Base-by-base conservation (phyloP, 768 basidiomycete species). In the Naematelia encephala region DNA sequence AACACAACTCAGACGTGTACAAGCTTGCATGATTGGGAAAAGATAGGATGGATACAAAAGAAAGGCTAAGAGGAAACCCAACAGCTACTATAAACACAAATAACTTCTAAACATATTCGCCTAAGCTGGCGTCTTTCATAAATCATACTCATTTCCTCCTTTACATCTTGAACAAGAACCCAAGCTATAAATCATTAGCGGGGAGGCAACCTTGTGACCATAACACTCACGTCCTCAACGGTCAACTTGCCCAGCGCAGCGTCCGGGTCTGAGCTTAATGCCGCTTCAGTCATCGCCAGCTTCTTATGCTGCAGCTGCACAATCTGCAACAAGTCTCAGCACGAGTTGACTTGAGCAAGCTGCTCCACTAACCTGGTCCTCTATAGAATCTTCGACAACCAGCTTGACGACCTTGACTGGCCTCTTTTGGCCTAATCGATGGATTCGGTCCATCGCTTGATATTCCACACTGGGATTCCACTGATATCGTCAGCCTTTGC, bases 231-330 rank as follows among this genome's bases (percentile, higher is more conserved):
- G 67, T 80, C 80, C 67, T 87, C 89, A 0, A 91, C 89, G 3
- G 92, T 94, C 72, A 98, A 78, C 58, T 91, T 85, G 22, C 93
- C 93, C 88, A 97, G 91, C 0, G 93, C 92, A 82, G 88, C 73
- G 30, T 79, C 75, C 14, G 68, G 65, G 61, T 72, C 66, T 4
- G 61, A 68, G n/a, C 63, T 63, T n/a, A 74, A 59, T 16, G 72
- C 70, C 21, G 67, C 70, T 58, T 69, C 87, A 2, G 93, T 85
- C 92, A 96, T 94, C 0, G 91, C 91, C 39, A 87, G 84, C 76
- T 99, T 99, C 81, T 97, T 96, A 77, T 96, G 91, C 78, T 97
- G 92, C n/a, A 94, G 85, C 78, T 94, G 90, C 16, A 99, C 83
- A 57, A 99, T 98, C 61, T 91, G 86, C 28, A 22, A 21, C 14